Base-by-base conservation (phyloP, 176 grass and related monocot species). In the Juncus inflexus region DNA sequence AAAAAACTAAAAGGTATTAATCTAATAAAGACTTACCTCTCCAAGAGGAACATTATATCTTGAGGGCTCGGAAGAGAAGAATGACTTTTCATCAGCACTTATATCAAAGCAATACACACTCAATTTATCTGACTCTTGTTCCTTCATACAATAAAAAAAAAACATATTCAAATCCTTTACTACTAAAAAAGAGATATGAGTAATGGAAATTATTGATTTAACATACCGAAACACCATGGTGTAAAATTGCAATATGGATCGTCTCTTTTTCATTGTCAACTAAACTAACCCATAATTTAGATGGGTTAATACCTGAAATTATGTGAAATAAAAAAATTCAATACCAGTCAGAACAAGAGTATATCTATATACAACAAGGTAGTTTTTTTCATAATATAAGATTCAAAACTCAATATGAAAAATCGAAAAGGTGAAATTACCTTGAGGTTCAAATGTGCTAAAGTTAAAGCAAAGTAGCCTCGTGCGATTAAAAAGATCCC, bases 181-280 rank as follows among this genome's bases (percentile, higher is more conserved):
- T 28, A 28, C 13, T 16, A 40, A 53, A 9, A 38, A 36, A 37
- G n/a, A 66, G 61, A 6, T 54, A 81, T 55, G 55, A 58, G 40
- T 51, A 56, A 42, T 72, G 28, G 67, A 73, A 42, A 14, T 35
- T 41, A 11, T 35, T 14, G 6, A 15, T 79, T 15, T 35, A 70
- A 79, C 77, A 45, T 89, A 91, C 92, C 77, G 52, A 55, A 84
- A 66, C 62, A 15, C 55, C 52, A 37, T 76, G 77, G 74, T 86
- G 79, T 58, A 91, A 68, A 89, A 97, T 61, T 53, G 80, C 92
- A 78, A 97, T 79, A 77, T 61, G 87, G 64, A 97, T 84, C 75
- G 72, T 54, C 47, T 97, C 83, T 66, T 87, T 66, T 61, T 86
- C 92, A 78, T 84, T 80, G 67, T 97, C 76, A 53, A 78, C 70